phyloP scores from a whole-genome alignment of 768 basidiomycete genomes.

The Amanita pallidorosea region DNA sequence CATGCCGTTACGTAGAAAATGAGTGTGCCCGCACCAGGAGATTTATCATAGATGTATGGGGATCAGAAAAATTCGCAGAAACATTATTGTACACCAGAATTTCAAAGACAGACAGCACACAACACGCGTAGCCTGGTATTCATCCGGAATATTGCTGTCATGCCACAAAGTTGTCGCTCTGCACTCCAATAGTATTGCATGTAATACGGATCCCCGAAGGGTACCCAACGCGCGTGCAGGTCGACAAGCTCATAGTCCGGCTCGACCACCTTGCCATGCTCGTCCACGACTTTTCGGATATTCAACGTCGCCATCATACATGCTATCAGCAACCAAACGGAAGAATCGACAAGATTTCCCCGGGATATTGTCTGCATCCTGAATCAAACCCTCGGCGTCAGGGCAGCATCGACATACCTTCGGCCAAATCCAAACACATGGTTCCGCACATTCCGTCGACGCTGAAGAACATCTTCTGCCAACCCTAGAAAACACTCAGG shows the following conservation, averaged over 20 bases:
- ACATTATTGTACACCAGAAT: too few relatives aligned
- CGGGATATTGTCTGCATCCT: constrained; percentile 46
- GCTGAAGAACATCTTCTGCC: constrained; percentile 16
- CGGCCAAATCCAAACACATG: constrained; percentile 32
- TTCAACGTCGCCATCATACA: constrained; percentile 49
- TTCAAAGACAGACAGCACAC: too few relatives aligned
- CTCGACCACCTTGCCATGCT: constrained; percentile 32
- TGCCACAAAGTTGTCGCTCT: too few relatives aligned
- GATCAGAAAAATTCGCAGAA: too few relatives aligned
- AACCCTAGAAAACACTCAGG: constrained; percentile 41
- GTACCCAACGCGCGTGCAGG: too few relatives aligned
- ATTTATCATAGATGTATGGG: too few relatives aligned
- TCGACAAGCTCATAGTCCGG: constrained; percentile 19
- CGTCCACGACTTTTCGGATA: constrained; percentile 41
- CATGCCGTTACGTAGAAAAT: too few relatives aligned
- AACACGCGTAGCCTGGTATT: too few relatives aligned
- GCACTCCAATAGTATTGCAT: too few relatives aligned
- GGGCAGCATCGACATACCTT: constrained; percentile 17
- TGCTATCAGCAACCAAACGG: constrained; percentile 48
- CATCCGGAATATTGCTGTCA: too few relatives aligned
- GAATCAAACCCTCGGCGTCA: not conserved
- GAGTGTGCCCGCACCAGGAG: too few relatives aligned
- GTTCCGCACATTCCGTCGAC: constrained; percentile 19
- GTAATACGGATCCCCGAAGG: too few relatives aligned
- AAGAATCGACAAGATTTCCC: constrained; percentile 51